Percentiles rank a stretch among this genome's conserved stretches.
phyloP scores from a whole-genome alignment of 805 yeast genomes.

The Lipomyces spencermartinsiae region DNA sequence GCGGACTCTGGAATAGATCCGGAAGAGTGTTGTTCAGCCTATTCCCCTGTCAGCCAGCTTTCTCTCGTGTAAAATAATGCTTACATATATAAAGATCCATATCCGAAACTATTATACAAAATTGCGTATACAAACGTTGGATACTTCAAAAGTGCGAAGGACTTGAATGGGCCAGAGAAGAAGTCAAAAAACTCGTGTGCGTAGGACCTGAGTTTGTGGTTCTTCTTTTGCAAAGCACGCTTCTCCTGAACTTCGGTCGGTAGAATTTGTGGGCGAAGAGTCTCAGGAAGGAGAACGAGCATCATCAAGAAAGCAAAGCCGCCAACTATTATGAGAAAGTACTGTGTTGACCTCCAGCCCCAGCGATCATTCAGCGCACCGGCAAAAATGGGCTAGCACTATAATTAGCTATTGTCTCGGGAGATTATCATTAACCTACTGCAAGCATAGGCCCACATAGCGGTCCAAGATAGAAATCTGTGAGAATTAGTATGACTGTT shows the following conservation, averaged over 20 bases:
- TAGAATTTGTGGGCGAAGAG: slow-evolving; percentile 59
- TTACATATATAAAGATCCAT: slow-evolving; percentile 66
- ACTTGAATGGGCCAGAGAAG: slow-evolving; percentile 61
- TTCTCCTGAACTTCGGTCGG: slow-evolving; percentile 36
- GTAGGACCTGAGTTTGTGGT: slow-evolving; percentile 5
- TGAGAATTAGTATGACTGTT: neutral
- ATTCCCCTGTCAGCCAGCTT: neutral
- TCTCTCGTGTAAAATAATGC: neutral
- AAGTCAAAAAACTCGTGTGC: slow-evolving; percentile 51
- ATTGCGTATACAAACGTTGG: slow-evolving; percentile 79
- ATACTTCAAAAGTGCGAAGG: slow-evolving; percentile 64
- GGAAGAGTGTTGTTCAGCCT: slow-evolving; percentile 73
- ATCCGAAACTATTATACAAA: slow-evolving; percentile 71
- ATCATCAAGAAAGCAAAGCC: slow-evolving; percentile 59
- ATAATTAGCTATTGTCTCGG: neutral
- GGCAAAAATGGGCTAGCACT: slow-evolving; percentile 68
- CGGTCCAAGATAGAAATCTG: slow-evolving; percentile 74
- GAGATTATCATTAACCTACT: neutral
- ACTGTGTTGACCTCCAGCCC: slow-evolving; percentile 91
- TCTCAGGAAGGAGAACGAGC: slow-evolving; percentile 74
- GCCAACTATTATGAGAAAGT: slow-evolving; percentile 76
- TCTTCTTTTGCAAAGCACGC: slow-evolving; percentile 19
- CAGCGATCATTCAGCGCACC: slow-evolving; percentile 72
- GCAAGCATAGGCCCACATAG: slow-evolving; percentile 79
- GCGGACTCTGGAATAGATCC: slow-evolving; percentile 62